These are phyloP conservation scores for Irpex sp. DNA, from an alignment of 1,284 basidiomycete species.

Conservation along the genomic window DNA sequence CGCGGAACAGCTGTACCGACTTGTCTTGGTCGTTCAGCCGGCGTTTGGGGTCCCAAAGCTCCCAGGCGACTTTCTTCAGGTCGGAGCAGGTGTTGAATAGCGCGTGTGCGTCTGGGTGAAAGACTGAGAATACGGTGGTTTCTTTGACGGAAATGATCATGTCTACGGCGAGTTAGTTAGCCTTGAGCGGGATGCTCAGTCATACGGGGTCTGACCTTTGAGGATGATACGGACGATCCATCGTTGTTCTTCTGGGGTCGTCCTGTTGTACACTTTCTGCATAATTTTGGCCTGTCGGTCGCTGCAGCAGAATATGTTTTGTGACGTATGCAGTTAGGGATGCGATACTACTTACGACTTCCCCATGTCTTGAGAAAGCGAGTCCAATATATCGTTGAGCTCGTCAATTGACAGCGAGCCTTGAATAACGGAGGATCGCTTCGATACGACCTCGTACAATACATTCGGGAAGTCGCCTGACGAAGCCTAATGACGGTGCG, in stretches of 20 bases:
- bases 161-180: slow-evolving; percentile 37
- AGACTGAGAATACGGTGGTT: slow-evolving; percentile 81
- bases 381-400: slow-evolving; percentile 76
- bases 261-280: slow-evolving; percentile 71
- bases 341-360: slow-evolving; percentile 50
- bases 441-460: slow-evolving; percentile 79
- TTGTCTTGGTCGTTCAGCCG: slow-evolving; percentile 77
- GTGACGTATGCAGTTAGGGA: too few relatives aligned
- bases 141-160: slow-evolving; percentile 83
- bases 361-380: slow-evolving; percentile 64
- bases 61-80: slow-evolving; percentile 86
- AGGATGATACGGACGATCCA: slow-evolving; percentile 94
- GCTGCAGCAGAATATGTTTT: slow-evolving; percentile 39
- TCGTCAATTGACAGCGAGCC: slow-evolving; percentile 76
- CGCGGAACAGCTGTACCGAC: slow-evolving; percentile 72
- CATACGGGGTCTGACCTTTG: slow-evolving; percentile 58
- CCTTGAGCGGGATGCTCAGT: not conserved
- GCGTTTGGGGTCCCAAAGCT: slow-evolving; percentile 63
- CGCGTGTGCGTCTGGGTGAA: slow-evolving; percentile 89
- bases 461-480: slow-evolving; percentile 87
- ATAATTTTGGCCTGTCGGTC: slow-evolving; percentile 73
- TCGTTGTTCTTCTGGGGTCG: slow-evolving; percentile 80
- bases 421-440: slow-evolving; percentile 80
- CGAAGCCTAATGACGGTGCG: slow-evolving; percentile 39
- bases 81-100: slow-evolving; percentile 95